Percentiles rank a stretch among this genome's conserved stretches.
phyloP scores from a whole-genome alignment of 2,329 filamentous ascomycete species.

The Colletotrichum graminicola region DNA sequence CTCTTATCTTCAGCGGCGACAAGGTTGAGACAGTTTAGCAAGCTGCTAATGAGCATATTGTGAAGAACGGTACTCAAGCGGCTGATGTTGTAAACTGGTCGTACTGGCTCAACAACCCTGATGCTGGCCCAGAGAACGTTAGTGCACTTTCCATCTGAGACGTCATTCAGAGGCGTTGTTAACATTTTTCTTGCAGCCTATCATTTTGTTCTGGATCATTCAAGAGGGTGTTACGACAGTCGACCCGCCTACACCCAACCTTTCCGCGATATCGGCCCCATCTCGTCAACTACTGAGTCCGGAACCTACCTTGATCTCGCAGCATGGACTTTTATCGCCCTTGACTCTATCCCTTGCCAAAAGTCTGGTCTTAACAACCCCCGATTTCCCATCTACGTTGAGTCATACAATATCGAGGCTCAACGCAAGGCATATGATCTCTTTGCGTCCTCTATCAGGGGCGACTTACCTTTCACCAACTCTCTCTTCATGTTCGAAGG shows the following conservation, averaged over 20 bases:
- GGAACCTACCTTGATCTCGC: conserved; percentile 61
- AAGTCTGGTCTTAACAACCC: conserved; percentile 56
- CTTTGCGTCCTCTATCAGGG: conserved; percentile 48
- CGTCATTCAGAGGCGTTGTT: neutral
- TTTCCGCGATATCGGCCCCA: conserved; percentile 57
- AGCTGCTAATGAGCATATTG: conserved; percentile 58
- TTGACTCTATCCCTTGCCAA: conserved; percentile 55
- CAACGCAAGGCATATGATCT: conserved; percentile 49
- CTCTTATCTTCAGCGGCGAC: conserved; percentile 60
- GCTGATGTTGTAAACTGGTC: conserved; percentile 63
- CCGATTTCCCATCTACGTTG: conserved; percentile 59
- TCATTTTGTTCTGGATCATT: conserved; percentile 57
- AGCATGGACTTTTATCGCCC: conserved; percentile 56
- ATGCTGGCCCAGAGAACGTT: conserved; percentile 56
- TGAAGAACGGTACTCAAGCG: conserved; percentile 58
- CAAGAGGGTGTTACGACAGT: conserved; percentile 58
- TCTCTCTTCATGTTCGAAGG: conserved; percentile 69
- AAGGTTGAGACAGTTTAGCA: conserved; percentile 63
- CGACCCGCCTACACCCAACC: conserved; percentile 56
- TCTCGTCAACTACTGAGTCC: conserved; percentile 48
- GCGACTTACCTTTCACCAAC: conserved; percentile 43
- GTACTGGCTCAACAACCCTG: conserved; percentile 58
- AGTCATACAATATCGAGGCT: conserved; percentile 52
- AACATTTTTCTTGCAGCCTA: conserved; percentile 47
- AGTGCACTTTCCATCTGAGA: conserved; percentile 36